A percentile compares a stretch with the other conserved stretches of the same genome.
Evolutionary conservation across 1,284 basidiomycete genomes (phyloP).

Genomic region (Amanita bisporigera): DNA sequence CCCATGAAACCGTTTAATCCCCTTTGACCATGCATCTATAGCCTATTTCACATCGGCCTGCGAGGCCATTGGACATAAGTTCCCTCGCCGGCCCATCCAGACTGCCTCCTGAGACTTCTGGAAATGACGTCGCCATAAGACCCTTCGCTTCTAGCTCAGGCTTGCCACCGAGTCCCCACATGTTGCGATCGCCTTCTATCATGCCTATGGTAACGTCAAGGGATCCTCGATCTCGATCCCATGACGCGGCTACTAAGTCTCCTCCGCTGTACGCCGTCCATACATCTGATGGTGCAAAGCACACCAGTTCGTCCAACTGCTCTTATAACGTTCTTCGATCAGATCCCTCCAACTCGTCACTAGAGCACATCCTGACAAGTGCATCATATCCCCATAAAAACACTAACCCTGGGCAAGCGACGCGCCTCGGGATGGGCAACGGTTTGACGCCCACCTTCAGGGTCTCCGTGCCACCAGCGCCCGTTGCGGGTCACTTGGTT

Average conservation of each 20-base stretch:
- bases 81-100: slow-evolving; percentile 1
- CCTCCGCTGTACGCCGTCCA: background rate
- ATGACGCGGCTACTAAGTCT: slow-evolving; percentile 2
- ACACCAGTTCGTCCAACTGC: slow-evolving; percentile 19
- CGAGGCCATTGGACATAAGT: background rate
- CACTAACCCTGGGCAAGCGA: background rate
- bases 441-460: slow-evolving; percentile 46
- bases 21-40: background rate
- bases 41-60: background rate
- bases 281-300: background rate
- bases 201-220: slow-evolving; percentile 1
- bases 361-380: slow-evolving; percentile 53
- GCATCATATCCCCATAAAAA: slow-evolving; percentile 44
- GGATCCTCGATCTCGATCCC: slow-evolving; percentile 12
- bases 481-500: background rate
- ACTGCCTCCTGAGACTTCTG: background rate
- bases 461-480: slow-evolving; percentile 30
- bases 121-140: slow-evolving; percentile 5
- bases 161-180: slow-evolving; percentile 7
- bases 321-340: slow-evolving; percentile 52
- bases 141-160: slow-evolving; percentile 7
- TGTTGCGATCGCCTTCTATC: slow-evolving; percentile 7
- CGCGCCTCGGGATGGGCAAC: slow-evolving; percentile 33
- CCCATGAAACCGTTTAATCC: background rate
- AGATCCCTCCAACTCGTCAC: slow-evolving; percentile 48